A percentile compares a stretch with the other conserved stretches of the same genome.
phyloP scores from a whole-genome alignment of 805 yeast species.

The Wickerhamiella sergipiensis region DNA sequence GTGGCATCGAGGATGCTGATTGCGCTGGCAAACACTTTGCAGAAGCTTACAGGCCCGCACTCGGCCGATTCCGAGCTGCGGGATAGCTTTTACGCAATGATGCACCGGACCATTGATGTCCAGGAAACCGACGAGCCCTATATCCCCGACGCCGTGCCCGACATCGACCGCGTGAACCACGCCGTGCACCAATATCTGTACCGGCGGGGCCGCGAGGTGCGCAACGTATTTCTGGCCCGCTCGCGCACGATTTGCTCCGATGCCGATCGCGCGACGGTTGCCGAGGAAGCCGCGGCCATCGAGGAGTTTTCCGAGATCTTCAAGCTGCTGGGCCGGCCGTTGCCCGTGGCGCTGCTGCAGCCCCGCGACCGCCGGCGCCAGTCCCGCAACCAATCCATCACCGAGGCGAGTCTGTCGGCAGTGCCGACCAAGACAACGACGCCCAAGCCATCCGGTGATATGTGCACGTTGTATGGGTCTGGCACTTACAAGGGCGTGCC shows the following conservation, averaged over 20 bases:
- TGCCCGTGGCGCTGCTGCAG: neutral
- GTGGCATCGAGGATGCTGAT: neutral
- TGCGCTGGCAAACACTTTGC: neutral
- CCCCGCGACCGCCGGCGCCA: neutral
- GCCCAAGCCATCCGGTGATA: neutral
- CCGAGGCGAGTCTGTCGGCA: neutral
- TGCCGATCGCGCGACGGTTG: neutral
- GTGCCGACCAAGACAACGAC: neutral
- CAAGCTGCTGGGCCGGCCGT: neutral
- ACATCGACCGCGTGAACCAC: neutral
- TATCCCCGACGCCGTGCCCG: neutral
- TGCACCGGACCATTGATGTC: neutral
- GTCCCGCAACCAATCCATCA: neutral
- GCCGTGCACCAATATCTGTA: constrained; percentile 1
- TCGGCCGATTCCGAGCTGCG: neutral
- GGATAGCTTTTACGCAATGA: neutral
- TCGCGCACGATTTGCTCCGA: neutral
- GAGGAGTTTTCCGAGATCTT: neutral
- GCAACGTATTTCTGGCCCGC: neutral
- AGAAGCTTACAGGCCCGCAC: neutral
- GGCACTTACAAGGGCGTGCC: neutral
- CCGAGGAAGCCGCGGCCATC: neutral
- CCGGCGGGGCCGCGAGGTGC: constrained; percentile 4
- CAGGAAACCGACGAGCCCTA: neutral
- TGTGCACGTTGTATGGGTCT: neutral